Evolutionary conservation across 1,284 basidiomycete genomes (phyloP), one percentile per base, ranked within the genome.

Genomic region (Apiotrichum veenhuisii): DNA sequence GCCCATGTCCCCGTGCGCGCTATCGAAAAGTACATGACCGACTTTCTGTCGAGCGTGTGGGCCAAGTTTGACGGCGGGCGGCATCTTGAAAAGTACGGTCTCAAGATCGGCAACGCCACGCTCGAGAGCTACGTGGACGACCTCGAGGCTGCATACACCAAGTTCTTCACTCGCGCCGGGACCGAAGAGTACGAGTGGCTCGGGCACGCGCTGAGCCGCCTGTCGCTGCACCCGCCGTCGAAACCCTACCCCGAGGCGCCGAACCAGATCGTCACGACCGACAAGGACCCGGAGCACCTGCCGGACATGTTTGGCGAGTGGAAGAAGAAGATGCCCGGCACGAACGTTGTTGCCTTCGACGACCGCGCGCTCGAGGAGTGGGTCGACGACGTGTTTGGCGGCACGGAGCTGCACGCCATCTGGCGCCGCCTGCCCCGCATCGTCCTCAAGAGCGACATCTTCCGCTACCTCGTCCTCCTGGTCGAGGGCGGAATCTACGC

Each of bases 401-500:
- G 60, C 2, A 63, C 64, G 2, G 58, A 57, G 40, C 66, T 61
- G 23, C 56, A 69, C 50, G 56, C 54, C 37, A 62, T 71, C 15
- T 73, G 69, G 69, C 34, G 58, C 2, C 50, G 43, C n/a, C 61
- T 78, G 18, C 74, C 72, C 0, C 62, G 60, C 18, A 74, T 73
- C 22, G 77, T 78, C 37, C 60, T 76, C 25, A 62, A 64, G 20
- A 65, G 72, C n/a, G 75, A 77, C 48, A 61, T 66, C 41, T 57
- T 77, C 11, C 66, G 77, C 7, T 78, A 78, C 54, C 69, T 78
- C 15, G 52, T 77, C 7, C 54, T 78, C 1, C 57, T 72, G 11
- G 52, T 77, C 17, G 57, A 70, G 37, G 77, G 77, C 26, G 77
- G 77, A 2, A 74, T 78, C 49, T 78, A 78, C 63, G 59, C 70